These are phyloP conservation scores for Yamadazyma sp. DNA, from an alignment of 1,139 yeast species.

Conservation along the genomic window DNA sequence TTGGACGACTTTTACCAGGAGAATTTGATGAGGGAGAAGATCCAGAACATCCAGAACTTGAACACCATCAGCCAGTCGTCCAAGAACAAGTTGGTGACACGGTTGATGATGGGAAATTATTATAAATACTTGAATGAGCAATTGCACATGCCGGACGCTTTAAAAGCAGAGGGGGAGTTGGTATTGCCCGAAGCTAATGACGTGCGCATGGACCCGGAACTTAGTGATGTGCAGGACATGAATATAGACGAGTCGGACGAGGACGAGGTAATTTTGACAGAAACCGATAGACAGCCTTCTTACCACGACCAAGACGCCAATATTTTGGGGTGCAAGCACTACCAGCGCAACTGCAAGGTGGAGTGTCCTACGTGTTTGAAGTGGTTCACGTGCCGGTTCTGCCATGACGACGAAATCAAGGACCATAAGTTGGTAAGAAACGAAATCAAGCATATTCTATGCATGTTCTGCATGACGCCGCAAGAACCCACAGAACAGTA, in stretches of 20 bases:
- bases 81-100: slow-evolving; percentile 65
- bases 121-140: slow-evolving; percentile 45
- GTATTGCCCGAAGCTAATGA: slow-evolving; percentile 15
- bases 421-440: slow-evolving; percentile 65
- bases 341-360: slow-evolving; percentile 78
- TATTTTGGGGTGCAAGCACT: slow-evolving; percentile 77
- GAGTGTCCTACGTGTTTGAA: slow-evolving; percentile 74
- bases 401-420: slow-evolving; percentile 66
- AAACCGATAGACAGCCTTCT: slow-evolving; percentile 50
- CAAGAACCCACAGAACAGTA: slow-evolving; percentile 67
- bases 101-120: slow-evolving; percentile 75
- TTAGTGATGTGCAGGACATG: slow-evolving; percentile 14
- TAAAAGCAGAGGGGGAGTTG: slow-evolving; percentile 7
- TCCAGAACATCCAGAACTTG: slow-evolving; percentile 54
- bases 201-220: too few relatives aligned
- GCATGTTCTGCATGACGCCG: slow-evolving; percentile 76
- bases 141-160: slow-evolving; percentile 15
- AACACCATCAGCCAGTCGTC: slow-evolving; percentile 47
- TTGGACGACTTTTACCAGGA: slow-evolving; percentile 54
- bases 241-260: slow-evolving; percentile 4
- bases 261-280: slow-evolving; percentile 46
- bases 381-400: slow-evolving; percentile 82
- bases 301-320: slow-evolving; percentile 40
- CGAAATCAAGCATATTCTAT: slow-evolving; percentile 66
- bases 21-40: slow-evolving; percentile 52